These are phyloP conservation scores for Talaromyces nanjingensis DNA, from an alignment of 495 filamentous ascomycete genomes.

Conservation along the genomic window DNA sequence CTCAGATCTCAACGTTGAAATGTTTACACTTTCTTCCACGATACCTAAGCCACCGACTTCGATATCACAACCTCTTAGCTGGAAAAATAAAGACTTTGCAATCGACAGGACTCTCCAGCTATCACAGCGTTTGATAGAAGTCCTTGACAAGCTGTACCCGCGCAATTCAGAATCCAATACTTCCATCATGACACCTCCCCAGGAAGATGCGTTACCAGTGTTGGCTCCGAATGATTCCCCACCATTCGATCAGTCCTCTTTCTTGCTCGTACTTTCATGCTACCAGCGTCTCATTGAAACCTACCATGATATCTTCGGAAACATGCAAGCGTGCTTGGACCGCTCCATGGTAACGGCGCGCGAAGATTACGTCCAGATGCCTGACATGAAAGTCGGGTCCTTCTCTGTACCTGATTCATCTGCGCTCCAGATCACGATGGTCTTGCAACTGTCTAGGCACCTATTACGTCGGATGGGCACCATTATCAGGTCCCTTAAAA, in stretches of 20 bases:
- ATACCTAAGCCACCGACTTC: constrained; percentile 8
- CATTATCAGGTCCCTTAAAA: constrained; percentile 10
- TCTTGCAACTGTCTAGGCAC: constrained; percentile 9
- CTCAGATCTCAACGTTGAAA: constrained; percentile 10
- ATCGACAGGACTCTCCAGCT: constrained; percentile 11
- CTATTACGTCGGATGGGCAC: constrained; percentile 9
- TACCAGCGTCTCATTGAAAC: constrained; percentile 11
- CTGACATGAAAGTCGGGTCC: constrained; percentile 8
- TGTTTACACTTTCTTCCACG: constrained; percentile 6
- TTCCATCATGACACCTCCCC: background rate
- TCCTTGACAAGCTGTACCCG: constrained; percentile 8
- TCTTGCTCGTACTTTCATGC: constrained; percentile 9
- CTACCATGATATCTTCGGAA: constrained; percentile 9
- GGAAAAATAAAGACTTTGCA: constrained; percentile 12
- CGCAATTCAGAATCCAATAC: constrained; percentile 3
- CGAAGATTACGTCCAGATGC: constrained; percentile 11
- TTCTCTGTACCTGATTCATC: constrained; percentile 11
- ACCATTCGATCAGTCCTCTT: constrained; percentile 7
- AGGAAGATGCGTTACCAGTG: constrained; percentile 1
- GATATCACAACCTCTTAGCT: constrained; percentile 7
- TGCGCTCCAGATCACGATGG: constrained; percentile 8
- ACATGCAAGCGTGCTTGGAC: constrained; percentile 11
- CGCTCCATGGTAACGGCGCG: constrained; percentile 9
- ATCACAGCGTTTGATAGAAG: constrained; percentile 11
- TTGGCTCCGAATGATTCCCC: constrained; percentile 1